These are phyloP conservation scores for Lactarius quietus DNA, from an alignment of 768 basidiomycete genomes.

Conservation along the genomic window DNA sequence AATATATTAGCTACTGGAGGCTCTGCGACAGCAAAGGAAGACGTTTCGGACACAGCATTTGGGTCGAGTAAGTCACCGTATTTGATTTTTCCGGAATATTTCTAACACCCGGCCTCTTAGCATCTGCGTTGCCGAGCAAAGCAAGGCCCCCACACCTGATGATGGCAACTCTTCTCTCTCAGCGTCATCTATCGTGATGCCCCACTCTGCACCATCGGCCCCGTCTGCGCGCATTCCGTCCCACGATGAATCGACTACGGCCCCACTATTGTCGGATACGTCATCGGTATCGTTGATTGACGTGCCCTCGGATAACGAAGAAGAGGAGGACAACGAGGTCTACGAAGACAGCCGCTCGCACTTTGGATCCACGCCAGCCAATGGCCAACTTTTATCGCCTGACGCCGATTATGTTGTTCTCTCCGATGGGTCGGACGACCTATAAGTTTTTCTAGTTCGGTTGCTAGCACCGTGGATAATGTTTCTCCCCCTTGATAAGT, in stretches of 20 bases:
- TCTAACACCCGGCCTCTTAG: slow-evolving; percentile 34
- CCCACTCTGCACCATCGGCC: slow-evolving; percentile 31
- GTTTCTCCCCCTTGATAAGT: background rate
- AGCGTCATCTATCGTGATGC: slow-evolving; percentile 72
- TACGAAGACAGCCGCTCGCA: slow-evolving; percentile 57
- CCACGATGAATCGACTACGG: slow-evolving; percentile 28
- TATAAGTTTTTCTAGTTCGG: slow-evolving; percentile 3
- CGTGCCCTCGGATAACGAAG: slow-evolving; percentile 47
- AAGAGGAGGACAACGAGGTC: slow-evolving; percentile 49
- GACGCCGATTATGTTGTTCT: slow-evolving; percentile 66
- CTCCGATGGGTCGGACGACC: slow-evolving; percentile 61
- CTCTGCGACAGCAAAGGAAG: slow-evolving; percentile 54
- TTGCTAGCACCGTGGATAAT: background rate
- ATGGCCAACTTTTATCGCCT: slow-evolving; percentile 17
- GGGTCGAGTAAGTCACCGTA: slow-evolving; percentile 63
- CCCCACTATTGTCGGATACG: slow-evolving; percentile 31
- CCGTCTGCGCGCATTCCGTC: slow-evolving; percentile 18
- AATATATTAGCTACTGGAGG: slow-evolving; percentile 76
- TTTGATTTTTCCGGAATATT: background rate
- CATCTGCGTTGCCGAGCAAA: slow-evolving; percentile 61
- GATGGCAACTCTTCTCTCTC: slow-evolving; percentile 51
- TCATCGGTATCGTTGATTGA: slow-evolving; percentile 61
- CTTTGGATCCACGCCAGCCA: slow-evolving; percentile 31
- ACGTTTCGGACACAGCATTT: slow-evolving; percentile 69
- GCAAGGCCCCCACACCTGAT: slow-evolving; percentile 30